Evolutionary conservation across 129 eudicot species (phyloP).

Genomic region (Chrysanthemum lavandulifolium): DNA sequence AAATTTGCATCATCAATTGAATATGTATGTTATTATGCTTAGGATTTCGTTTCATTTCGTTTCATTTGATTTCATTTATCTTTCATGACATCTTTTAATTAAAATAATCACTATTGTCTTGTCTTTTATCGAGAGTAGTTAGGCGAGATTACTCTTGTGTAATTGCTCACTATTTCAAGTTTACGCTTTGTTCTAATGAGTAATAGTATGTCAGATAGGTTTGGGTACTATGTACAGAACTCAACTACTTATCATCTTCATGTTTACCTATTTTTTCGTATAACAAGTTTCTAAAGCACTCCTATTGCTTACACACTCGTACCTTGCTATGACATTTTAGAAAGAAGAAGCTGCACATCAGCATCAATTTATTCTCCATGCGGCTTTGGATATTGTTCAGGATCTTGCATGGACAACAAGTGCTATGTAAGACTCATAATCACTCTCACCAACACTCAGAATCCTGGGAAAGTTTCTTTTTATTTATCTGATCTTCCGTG

Average conservation of each 20-base stretch:
- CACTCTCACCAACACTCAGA: conserved; percentile 5
- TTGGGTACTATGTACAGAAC: not conserved
- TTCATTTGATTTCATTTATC: too few species aligned
- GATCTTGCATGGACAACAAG: conserved; percentile 92
- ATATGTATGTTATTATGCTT: not conserved
- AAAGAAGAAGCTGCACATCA: conserved; percentile 89
- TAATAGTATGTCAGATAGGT: not conserved
- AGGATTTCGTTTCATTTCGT: not conserved
- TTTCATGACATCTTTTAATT: not conserved
- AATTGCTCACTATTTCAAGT: not conserved
- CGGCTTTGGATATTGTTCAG: conserved; percentile 86
- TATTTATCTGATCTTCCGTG: not conserved
- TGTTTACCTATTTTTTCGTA: not conserved
- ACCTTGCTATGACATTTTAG: conserved; percentile 34
- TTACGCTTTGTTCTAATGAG: not conserved
- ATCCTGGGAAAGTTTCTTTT: not conserved
- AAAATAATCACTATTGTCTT: not conserved
- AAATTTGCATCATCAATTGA: not conserved
- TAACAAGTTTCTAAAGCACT: not conserved
- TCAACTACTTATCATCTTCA: not conserved
- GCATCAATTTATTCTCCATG: conserved; percentile 83
- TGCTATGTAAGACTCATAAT: conserved; percentile 59
- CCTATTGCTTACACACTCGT: not conserved
- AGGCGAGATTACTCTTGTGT: not conserved
- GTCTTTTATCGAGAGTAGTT: not conserved